Base-by-base conservation (phyloP, 495 filamentous ascomycete species). In the Penicillium herquei region DNA sequence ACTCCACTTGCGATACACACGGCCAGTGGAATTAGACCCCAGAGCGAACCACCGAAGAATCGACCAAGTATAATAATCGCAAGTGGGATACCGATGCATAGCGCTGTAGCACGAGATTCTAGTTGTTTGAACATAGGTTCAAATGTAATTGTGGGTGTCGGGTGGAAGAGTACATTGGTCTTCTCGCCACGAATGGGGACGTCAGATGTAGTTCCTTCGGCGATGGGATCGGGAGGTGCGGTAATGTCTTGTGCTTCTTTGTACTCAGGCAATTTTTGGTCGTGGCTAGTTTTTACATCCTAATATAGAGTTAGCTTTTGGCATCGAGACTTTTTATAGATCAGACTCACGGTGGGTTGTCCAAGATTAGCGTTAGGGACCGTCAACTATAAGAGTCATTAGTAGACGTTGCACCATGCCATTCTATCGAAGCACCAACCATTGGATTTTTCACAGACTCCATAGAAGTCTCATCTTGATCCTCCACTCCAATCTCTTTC, bases 101-200 rank as follows among this genome's bases (percentile, higher is more conserved):
- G 70, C 0, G 77, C 73, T 30, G 77, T 84, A 14, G 86, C 89
- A 46, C 85, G 77, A 54, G 81, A 85, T 68, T 97, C 90, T 64
- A 98, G 64, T 7, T 81, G 59, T 13, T 79, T 83, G 73, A 88
- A 96, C 79, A 91, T 95, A 6, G 92, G 90, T 67, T 91, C 86
- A 54, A 89, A 95, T 62, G 85, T 87, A 50, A 96, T 78, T 1
- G 88, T 86, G 0, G 93, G 93, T 0, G 93, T 98, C 0, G 94
- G 92, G 65, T 97, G 91, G 71, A 97, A 97, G 30, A 98, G 84
- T 33, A 98, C 85, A 59, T 96, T 96, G 1, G 93, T 98, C 79
- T 91, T 96, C 64, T 96, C 93, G 52, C 92, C 92, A 67, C 90
- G 91, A 61, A 98, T 96, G 13, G 93, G 93, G 7, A 98, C 90